phyloP scores from a whole-genome alignment of 2,329 filamentous ascomycete genomes.

The Cordyceps cateniannulata region DNA sequence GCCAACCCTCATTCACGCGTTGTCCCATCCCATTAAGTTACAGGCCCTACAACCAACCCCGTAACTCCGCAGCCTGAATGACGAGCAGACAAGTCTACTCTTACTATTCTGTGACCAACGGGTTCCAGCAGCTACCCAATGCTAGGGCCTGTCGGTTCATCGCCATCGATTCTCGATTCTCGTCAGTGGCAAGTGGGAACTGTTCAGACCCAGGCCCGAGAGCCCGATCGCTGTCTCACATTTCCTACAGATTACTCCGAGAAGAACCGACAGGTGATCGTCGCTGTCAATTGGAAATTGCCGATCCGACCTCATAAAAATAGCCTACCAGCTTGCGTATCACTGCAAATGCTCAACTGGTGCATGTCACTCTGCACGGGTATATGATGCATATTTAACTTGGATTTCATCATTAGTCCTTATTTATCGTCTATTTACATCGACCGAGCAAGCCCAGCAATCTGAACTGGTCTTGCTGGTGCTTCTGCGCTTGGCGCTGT shows the following conservation, averaged over 20 bases:
- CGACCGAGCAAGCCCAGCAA: not conserved
- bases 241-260: not conserved
- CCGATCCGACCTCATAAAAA: not conserved
- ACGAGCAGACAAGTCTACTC: too few species aligned
- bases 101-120: too few species aligned
- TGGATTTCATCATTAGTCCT: not conserved
- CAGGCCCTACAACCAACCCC: too few species aligned
- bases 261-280: not conserved
- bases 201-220: not conserved
- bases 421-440: conserved; percentile 8
- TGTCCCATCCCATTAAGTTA: too few species aligned
- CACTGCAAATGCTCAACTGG: not conserved
- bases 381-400: not conserved
- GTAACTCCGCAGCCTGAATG: too few species aligned
- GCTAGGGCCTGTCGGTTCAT: too few species aligned
- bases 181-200: not conserved
- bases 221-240: conserved; percentile 2
- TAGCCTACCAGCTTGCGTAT: not conserved
- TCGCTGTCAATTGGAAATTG: not conserved
- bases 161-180: too few species aligned
- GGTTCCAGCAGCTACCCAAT: too few species aligned
- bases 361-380: too few species aligned
- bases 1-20: too few species aligned
- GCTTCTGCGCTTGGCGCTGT: conserved; percentile 7
- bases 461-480: not conserved